These are phyloP conservation scores for Hortiboletus campestris DNA, from an alignment of 768 basidiomycete species.

Conservation along the genomic window DNA sequence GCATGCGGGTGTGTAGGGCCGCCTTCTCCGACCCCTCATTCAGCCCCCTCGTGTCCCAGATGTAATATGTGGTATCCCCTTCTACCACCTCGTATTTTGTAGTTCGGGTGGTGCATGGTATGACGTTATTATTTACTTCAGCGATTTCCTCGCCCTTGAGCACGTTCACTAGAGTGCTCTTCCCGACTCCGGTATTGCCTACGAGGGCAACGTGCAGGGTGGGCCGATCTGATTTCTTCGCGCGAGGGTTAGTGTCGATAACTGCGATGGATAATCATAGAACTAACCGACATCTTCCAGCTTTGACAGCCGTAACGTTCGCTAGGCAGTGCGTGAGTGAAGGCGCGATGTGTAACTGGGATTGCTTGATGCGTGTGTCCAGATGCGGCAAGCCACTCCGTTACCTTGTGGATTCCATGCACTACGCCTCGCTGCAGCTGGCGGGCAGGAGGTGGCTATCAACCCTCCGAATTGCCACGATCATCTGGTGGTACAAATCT, in stretches of 20 bases:
- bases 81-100: constrained; percentile 7
- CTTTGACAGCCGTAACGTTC: background rate
- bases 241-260: background rate
- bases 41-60: constrained; percentile 29
- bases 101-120: constrained; percentile 18
- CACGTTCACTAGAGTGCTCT: constrained; percentile 28
- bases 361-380: background rate
- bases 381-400: background rate
- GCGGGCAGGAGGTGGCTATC: background rate
- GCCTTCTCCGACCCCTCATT: constrained; percentile 16
- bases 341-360: background rate
- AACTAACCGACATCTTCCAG: constrained; percentile 20
- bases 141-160: constrained; percentile 17
- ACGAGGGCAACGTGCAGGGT: constrained; percentile 20
- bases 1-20: background rate
- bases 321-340: background rate
- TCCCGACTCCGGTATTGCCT: constrained; percentile 25
- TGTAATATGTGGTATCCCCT: constrained; percentile 4
- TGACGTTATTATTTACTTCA: constrained; percentile 14
- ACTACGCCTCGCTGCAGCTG: background rate
- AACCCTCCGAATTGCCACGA: background rate
- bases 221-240: constrained; percentile 1
- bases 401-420: constrained; percentile 14
- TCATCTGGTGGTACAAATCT: background rate
- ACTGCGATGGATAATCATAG: background rate